Conservation (phyloP, 441 rosid species). For the Adansonia madagascariensis region DNA sequence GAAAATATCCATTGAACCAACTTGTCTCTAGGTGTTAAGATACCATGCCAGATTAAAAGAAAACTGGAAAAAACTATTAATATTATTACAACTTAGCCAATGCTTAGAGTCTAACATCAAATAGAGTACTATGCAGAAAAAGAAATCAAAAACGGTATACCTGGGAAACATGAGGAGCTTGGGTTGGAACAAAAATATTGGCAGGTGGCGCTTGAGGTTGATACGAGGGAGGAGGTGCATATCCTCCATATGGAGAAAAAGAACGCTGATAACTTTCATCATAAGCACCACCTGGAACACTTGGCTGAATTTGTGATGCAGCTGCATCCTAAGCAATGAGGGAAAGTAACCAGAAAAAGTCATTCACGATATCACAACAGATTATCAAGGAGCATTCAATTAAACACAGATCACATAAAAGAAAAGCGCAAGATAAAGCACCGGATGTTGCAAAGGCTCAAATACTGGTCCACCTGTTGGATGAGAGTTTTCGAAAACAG, state of each 20-base stretch:
- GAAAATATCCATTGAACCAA: neutral
- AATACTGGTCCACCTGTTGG: constrained; percentile 37
- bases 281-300: constrained; percentile 54
- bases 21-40: neutral
- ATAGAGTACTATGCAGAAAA: neutral
- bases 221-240: constrained; percentile 53
- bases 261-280: constrained; percentile 66
- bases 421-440: constrained; percentile 29
- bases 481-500: constrained; percentile 48
- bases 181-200: constrained; percentile 64
- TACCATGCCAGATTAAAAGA: constrained; percentile 2
- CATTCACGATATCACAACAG: constrained; percentile 26
- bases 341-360: constrained; percentile 16
- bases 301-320: constrained; percentile 49
- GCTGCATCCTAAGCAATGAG: constrained; percentile 47
- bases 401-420: constrained; percentile 19
- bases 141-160: constrained; percentile 39
- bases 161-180: constrained; percentile 61
- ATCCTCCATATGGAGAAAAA: constrained; percentile 55
- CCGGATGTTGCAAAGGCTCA: constrained; percentile 59
- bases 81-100: neutral
- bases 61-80: neutral
- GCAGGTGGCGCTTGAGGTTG: constrained; percentile 56
- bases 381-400: constrained; percentile 27
- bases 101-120: neutral